Evolutionary conservation across 2,329 filamentous ascomycete genomes (phyloP), one percentile per base, ranked within the genome.

Genomic region (Fusarium tupiense): DNA sequence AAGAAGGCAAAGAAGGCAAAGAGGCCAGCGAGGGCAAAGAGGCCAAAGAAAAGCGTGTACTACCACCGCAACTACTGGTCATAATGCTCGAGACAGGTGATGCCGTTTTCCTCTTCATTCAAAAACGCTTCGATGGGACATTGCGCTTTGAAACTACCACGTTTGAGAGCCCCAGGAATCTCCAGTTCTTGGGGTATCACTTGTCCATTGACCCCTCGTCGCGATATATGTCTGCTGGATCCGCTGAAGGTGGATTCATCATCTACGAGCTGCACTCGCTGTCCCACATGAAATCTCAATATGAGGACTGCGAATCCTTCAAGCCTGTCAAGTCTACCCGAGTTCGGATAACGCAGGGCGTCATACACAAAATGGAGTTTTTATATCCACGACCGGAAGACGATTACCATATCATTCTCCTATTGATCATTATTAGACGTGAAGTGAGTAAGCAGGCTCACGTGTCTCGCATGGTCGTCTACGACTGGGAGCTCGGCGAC

Each of bases 331-430:
- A 86, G 68, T 82, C 80, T 2, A 81, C 76, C 44, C 79, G 82
- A 24, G 78, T 85, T 24, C 85, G 87, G 16, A 73, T 81, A 16
- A 85, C 94, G 13, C 88, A 91, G 13, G 95, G 94, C 2, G 86
- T 91, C n/a, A 94, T 98, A 63, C 87, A 96, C 76, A 93, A 94
- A 76, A 91, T 98, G 86, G 93, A 95, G 29, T 99, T 98, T 73
- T 86, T 99, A 6, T 90, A 93, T 67, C 93, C 95, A 13, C 87
- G 87, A 16, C 83, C 88, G 2, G 88, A 90, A 61, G 91, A 95
- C 69, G 87, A 90, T 16, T 86, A 91, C 61, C 91, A 91, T 76
- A 89, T 97, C 49, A 91, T 97, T n/a, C 86, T 98, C 8, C 84
- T 98, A 17, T 84, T 98, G 47, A 87, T 92, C 24, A 77, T 90